Percentiles rank a stretch among this genome's conserved stretches.
Conservation (phyloP, 768 basidiomycete genomes). For the Hericium alpestre region DNA sequence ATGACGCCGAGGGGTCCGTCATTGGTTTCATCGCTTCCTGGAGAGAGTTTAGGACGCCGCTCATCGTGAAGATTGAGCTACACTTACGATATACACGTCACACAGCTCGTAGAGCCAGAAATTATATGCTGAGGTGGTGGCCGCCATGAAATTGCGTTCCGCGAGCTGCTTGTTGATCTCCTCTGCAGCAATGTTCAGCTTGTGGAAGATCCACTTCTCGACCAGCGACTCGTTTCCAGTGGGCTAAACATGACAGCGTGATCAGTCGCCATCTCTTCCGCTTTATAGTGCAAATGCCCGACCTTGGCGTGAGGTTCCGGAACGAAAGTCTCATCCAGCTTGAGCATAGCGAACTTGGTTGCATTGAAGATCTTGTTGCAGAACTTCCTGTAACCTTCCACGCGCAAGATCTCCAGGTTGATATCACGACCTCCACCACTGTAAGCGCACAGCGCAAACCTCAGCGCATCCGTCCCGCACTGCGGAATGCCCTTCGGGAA, state of each 20-base stretch:
- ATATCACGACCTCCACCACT: conserved; percentile 92
- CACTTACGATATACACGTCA: conserved; percentile 89
- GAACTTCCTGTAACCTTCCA: conserved; percentile 98
- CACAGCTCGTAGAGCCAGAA: conserved; percentile 99
- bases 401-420: conserved; percentile 89
- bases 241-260: conserved; percentile 34
- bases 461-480: conserved; percentile 92
- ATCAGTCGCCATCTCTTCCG: too few species aligned
- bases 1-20: conserved; percentile 68
- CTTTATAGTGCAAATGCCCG: conserved; percentile 6
- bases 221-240: conserved; percentile 86
- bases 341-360: conserved; percentile 98
- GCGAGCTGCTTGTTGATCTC: conserved; percentile 69
- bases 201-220: conserved; percentile 92
- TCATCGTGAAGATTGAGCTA: not conserved
- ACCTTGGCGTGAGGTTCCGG: conserved; percentile 66
- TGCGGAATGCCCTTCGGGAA: conserved; percentile 99
- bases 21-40: conserved; percentile 99
- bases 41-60: conserved; percentile 3
- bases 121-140: conserved; percentile 75
- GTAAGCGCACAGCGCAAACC: conserved; percentile 93
- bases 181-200: conserved; percentile 70
- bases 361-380: conserved; percentile 99
- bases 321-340: conserved; percentile 76
- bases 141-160: conserved; percentile 87